Evolutionary conservation across 2,329 filamentous ascomycete species (phyloP), one percentile per base, ranked within the genome.

Genomic region (Xylariales sp.): DNA sequence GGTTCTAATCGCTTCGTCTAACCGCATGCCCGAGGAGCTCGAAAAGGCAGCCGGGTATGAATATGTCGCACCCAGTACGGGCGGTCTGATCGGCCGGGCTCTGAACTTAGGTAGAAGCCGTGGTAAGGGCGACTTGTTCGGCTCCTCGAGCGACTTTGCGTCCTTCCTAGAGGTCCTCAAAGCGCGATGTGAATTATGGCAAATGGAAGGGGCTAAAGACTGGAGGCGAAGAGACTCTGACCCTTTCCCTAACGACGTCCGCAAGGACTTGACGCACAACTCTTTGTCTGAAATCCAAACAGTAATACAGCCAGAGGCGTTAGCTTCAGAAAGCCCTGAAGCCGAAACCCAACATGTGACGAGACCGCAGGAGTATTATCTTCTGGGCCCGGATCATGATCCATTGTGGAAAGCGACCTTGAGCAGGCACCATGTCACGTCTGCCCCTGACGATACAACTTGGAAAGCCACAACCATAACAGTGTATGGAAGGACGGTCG

Each of bases 1-100:
- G 7, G 93, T 96, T 0, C 81, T 96, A 16, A 85, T 96, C 45
- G 92, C 92, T 0, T 94, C 91, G 0, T 93, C 91, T 4, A 96
- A 96, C 77, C 87, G 93, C 7, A 92, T 95, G 89, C 92, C 93
- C 0, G 92, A 95, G 74, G 93, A 94, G 75, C 79, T 96, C 57
- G 90, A 88, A 53, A 93, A 92, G 71, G 92, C 92, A 0, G 88
- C 89, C 1, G 92, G 93, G 0, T 85, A 90, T 30, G 87, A 91
- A 69, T 93, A 92, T 75, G 81, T 84, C 10, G 85, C 87, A 0
- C 83, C 88, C 3, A 65, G 69, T 7, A 81, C 83, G 41, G 84
- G 83, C 59, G 86, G 83, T 2, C 78, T 88, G 64, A 79, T 87
- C 62, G 81, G 80, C 39, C 87, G 79, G 73, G 81, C 84, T 43